Evolutionary conservation across 345 rosid genomes (phyloP), one percentile per base, ranked within the genome.

Genomic region (Arabis hirsuta): DNA sequence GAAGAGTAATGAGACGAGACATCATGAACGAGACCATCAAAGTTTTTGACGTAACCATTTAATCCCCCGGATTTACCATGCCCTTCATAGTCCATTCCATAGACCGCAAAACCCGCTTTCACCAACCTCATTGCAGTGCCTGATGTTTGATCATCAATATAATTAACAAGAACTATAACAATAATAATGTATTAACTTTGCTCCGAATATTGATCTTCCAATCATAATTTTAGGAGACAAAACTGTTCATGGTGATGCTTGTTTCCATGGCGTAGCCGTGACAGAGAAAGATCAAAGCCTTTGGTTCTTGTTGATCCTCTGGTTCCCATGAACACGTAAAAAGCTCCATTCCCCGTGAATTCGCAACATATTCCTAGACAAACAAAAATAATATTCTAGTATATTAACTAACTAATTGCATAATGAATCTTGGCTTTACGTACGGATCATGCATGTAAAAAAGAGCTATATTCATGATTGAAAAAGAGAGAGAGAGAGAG

Each of bases 261-360:
- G 96, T 86, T 47, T 92, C 98, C 98, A 92, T 92, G 70, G 80
- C 96, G 51, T 92, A 92, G 3, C 98, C 98, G 71, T 92, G 96
- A 81, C 92, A 90, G 45, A 92, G 54, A 78, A 87, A 92, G 70
- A 90, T 69, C 79, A 90, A 65, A 48, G 84, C 98, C 75, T 85
- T 87, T 11, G 90, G 82, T 77, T 86, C 88, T 76, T 79, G 76
- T 63, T 77, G 77, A 5, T 71, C 69, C 24, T 22, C 16, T 0
- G 93, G 97, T 45, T 78, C 50, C 96, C 98, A 92, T 73, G 74
- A 65, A 81, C 98, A 90, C 10, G 96, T 87, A 72, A 90, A 88
- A 20, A 92, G 90, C 80, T 88, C 67, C 68, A 73, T 38, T 29
- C 92, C 90, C 76, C 91, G 73, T 26, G 92, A 72, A 73, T 87